Conservation (phyloP, 106 monocot species). For the Vanilla planifolia region DNA sequence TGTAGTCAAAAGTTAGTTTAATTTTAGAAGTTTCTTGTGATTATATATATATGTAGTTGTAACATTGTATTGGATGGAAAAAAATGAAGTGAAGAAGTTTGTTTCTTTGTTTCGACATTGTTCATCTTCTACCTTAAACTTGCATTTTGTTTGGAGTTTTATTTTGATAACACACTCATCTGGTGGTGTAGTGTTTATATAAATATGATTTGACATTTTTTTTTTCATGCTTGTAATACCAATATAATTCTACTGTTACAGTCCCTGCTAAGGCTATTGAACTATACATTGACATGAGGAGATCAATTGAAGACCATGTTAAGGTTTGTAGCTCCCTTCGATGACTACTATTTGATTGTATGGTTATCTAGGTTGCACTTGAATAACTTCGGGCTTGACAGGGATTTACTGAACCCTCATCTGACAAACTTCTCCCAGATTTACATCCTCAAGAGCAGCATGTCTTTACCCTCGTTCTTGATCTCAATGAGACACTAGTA, state of each 20-base stretch:
- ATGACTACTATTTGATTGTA: neutral
- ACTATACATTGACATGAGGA: conserved; percentile 73
- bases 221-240: too few relatives aligned
- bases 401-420: conserved; percentile 88
- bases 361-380: conserved; percentile 4
- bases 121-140: too few relatives aligned
- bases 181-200: too few relatives aligned
- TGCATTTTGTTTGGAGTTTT: too few relatives aligned
- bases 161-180: too few relatives aligned
- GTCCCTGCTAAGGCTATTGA: conserved; percentile 70
- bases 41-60: too few relatives aligned
- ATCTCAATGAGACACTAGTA: conserved; percentile 91
- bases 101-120: too few relatives aligned
- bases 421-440: conserved; percentile 99
- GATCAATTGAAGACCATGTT: conserved; percentile 68
- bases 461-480: conserved; percentile 92
- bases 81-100: too few relatives aligned
- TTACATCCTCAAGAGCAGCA: conserved; percentile 93
- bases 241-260: conserved; percentile 25
- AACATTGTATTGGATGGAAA: too few relatives aligned
- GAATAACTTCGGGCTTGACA: conserved; percentile 16
- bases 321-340: conserved; percentile 32
- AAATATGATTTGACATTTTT: too few relatives aligned
- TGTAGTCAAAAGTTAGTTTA: too few relatives aligned
- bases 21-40: too few relatives aligned